phyloP scores from a whole-genome alignment of 306 rosid genomes.

The Ochetophila trinervis region DNA sequence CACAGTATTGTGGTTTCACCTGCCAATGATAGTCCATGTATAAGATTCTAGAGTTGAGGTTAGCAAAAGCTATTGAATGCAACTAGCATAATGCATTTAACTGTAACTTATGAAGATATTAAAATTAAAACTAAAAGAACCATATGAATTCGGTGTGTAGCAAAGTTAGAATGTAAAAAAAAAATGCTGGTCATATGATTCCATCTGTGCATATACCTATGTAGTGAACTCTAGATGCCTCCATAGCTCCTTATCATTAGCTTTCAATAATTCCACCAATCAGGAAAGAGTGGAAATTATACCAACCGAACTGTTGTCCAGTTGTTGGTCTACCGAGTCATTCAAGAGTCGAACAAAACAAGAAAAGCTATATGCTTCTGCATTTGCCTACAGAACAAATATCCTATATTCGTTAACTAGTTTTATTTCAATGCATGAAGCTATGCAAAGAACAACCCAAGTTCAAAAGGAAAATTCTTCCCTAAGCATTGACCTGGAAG shows the following conservation, averaged over 20 bases:
- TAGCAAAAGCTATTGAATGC: slow-evolving; percentile 2
- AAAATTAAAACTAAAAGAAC: background rate
- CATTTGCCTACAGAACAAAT: slow-evolving; percentile 47
- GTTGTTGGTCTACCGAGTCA: slow-evolving; percentile 71
- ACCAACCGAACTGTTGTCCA: slow-evolving; percentile 72
- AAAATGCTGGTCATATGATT: background rate
- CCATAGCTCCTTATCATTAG: slow-evolving; percentile 71
- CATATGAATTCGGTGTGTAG: background rate
- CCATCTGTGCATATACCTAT: slow-evolving; percentile 36
- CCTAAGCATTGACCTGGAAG: no score
- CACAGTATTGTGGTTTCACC: slow-evolving; percentile 78
- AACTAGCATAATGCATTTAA: background rate
- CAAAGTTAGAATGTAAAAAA: no score
- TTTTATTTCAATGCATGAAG: background rate
- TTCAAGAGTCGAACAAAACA: slow-evolving; percentile 76
- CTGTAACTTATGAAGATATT: background rate
- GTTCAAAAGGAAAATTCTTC: no score
- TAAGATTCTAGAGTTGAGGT: slow-evolving; percentile 21
- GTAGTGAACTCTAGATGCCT: slow-evolving; percentile 70
- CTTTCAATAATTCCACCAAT: slow-evolving; percentile 56
- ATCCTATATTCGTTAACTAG: slow-evolving; percentile 1
- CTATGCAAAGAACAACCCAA: background rate
- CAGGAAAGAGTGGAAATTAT: slow-evolving; percentile 72
- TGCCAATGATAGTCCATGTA: slow-evolving; percentile 22
- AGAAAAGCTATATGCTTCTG: slow-evolving; percentile 81